These are phyloP conservation scores for Gilbertella persicaria DNA, from an alignment of 371 early-diverging fungal species.

Conservation along the genomic window DNA sequence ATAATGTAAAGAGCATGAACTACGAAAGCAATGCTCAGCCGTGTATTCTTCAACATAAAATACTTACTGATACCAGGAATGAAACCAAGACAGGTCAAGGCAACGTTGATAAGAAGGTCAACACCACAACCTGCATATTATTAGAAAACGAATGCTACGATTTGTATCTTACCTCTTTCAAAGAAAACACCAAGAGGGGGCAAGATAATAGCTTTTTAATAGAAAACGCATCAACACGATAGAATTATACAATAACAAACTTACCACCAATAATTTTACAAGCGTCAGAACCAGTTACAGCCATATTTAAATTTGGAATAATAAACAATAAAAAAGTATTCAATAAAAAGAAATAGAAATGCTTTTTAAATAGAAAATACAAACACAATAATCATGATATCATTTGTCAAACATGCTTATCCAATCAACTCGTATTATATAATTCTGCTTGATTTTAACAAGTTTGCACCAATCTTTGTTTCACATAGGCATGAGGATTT, in stretches of 20 bases:
- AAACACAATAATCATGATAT: too few species aligned
- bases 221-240: not conserved
- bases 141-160: not conserved
- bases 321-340: too few species aligned
- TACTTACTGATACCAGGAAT: conserved; percentile 65
- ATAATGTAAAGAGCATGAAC: conserved; percentile 39
- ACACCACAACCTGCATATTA: conserved; percentile 46
- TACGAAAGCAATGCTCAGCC: not conserved
- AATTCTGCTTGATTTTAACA: too few species aligned
- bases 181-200: conserved; percentile 68
- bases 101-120: conserved; percentile 74
- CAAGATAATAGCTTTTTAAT: conserved; percentile 48
- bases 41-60: not conserved
- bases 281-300: conserved; percentile 27
- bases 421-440: too few species aligned
- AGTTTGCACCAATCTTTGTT: too few species aligned
- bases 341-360: too few species aligned
- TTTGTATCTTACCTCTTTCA: conserved; percentile 34
- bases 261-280: conserved; percentile 34
- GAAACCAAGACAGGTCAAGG: conserved; percentile 70
- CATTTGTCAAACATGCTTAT: too few species aligned
- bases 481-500: too few species aligned
- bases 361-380: too few species aligned
- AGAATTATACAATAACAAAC: not conserved
- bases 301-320: too few species aligned